Conservation (phyloP, 148 eudicot genomes). For the Salicornia ramosissima region DNA sequence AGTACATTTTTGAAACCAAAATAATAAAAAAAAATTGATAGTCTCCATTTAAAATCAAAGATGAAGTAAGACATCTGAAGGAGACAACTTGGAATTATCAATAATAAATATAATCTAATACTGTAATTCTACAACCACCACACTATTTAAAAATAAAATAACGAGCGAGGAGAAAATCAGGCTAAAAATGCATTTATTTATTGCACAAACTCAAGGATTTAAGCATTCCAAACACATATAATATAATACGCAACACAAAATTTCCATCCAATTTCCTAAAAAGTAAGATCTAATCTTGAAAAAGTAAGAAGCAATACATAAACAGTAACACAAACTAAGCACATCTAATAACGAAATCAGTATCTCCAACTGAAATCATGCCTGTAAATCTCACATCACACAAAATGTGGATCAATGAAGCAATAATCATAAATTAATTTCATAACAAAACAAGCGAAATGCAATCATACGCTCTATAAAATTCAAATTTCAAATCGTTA, state of each 20-base stretch:
- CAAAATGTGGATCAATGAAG: background rate
- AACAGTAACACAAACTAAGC: background rate
- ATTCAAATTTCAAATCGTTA: background rate
- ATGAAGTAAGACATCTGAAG: background rate
- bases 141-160: background rate
- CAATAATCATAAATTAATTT: background rate
- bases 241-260: background rate
- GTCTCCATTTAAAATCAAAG: background rate
- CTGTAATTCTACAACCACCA: no score
- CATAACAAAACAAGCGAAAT: background rate
- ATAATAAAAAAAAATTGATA: no score
- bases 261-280: background rate
- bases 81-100: constrained; percentile 9
- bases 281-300: background rate
- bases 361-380: background rate
- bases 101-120: no score
- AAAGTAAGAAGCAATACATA: background rate
- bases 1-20: background rate
- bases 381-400: background rate
- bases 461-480: no score
- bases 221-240: background rate
- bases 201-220: background rate
- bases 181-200: background rate
- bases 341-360: background rate
- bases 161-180: background rate